Base-by-base conservation (phyloP, 1,139 yeast species). In the Suhomyces coccinellae region DNA sequence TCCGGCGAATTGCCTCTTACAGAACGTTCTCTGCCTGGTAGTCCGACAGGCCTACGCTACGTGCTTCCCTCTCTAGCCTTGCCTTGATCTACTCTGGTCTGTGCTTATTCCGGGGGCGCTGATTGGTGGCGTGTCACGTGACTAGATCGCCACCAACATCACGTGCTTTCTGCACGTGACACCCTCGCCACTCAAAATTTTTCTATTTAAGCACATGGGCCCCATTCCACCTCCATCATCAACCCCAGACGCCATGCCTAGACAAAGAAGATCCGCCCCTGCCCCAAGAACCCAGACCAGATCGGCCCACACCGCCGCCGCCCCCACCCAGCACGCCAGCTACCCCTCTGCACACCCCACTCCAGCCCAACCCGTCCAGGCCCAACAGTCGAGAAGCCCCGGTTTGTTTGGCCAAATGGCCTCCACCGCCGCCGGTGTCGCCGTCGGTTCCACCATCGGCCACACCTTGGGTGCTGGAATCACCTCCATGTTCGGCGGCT, bases 361-460 rank as follows among this genome's bases (percentile, higher is more conserved):
- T 14, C 59, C 63, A n/a, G 58, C 73, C 34, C 58, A 47, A 24
- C 65, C 67, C 22, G 75, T 77, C 44, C 79, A 73, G 64, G 53
- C 58, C 20, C 87, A 82, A 65, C 87, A 82, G 65, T 57, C 55
- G 27, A 66, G 61, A 55, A 67, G 66, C 28, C 98, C 99, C 43
- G 97, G 98, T 57, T 63, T 93, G 65, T 91, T 93, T 62, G 87
- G 95, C 49, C 96, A 93, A 71, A 93, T 93, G 98, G 98, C 98
- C 28, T 79, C 96, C 37, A 93, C 99, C 45, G 99, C 99, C 49
- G 99, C 98, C 44, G 99, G 99, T 81, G 99, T 93, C 32, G 99
- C 98, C 43, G 97, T 93, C 48, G 99, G 99, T 61, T 87, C 97
- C 46, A 85, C 98, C 52, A 83, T 91, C 49, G 99, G 99, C 50